phyloP scores from a whole-genome alignment of 2,329 filamentous ascomycete species.

The Aspergillus ochraceus region DNA sequence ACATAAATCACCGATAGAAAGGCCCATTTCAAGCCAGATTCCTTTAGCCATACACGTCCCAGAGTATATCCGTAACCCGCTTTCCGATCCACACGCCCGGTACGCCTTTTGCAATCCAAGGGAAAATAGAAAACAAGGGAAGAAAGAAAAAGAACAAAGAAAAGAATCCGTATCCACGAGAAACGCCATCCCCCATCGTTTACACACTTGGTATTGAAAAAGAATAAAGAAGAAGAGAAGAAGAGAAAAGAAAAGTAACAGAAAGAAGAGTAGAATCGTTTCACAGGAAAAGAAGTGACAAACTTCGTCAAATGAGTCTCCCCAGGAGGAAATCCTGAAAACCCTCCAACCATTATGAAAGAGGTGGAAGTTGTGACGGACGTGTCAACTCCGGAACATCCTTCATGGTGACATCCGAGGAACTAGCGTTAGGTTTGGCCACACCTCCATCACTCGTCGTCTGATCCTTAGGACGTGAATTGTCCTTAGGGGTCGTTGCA shows the following conservation, averaged over 20 bases:
- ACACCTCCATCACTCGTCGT: constrained; percentile 11
- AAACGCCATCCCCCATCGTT: constrained; percentile 26
- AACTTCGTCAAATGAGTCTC: neutral
- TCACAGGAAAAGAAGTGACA: constrained; percentile 3
- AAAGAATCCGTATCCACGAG: constrained; percentile 13
- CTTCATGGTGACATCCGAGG: constrained; percentile 33
- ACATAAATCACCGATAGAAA: constrained; percentile 9
- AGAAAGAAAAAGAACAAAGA: constrained; percentile 12
- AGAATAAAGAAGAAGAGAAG: constrained; percentile 10
- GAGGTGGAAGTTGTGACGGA: constrained; percentile 28
- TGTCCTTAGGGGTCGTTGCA: constrained; percentile 8
- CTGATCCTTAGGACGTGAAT: constrained; percentile 11
- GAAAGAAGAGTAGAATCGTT: constrained; percentile 13
- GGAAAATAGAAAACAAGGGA: constrained; percentile 8
- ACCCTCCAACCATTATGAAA: constrained; percentile 20
- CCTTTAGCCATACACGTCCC: constrained; percentile 11
- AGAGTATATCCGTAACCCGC: constrained; percentile 24
- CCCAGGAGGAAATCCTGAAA: neutral
- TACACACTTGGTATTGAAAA: constrained; percentile 12
- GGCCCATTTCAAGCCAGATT: neutral
- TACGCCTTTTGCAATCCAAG: constrained; percentile 20
- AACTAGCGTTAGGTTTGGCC: constrained; percentile 21
- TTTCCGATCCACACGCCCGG: constrained; percentile 19
- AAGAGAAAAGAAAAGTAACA: neutral
- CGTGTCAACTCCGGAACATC: constrained; percentile 30